Evolutionary conservation across 495 filamentous ascomycete genomes (phyloP), one percentile per base, ranked within the genome.

Genomic region (Penicillium silybi): DNA sequence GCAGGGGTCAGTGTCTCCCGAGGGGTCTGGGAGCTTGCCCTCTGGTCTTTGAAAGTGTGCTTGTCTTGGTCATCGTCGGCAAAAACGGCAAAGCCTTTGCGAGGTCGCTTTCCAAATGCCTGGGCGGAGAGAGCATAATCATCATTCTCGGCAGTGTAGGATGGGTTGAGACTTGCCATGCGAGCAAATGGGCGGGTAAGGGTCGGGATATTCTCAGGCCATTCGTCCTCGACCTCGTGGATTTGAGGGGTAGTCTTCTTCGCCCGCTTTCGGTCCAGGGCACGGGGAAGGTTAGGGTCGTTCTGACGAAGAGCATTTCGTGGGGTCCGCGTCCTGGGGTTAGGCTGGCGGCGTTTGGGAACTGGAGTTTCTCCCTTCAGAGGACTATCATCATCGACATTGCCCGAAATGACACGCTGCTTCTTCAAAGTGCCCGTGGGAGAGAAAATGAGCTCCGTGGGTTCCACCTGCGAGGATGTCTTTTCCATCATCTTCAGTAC

Each of bases 361-460:
- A 73, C 66, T n/a, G 77, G 74, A 10, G 70, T 75, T 47, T 77
- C 68, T 22, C 75, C 77, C 49, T 72, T 74, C 27, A 78, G 32
- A 10, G 75, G 76, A 53, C 70, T 79, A 55, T 74, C 68, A n/a
- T 75, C 71, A 41, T 80, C 76, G 23, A 78, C 71, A 54, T 78
- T 72, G 6, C 81, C 78, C 6, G 80, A 76, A 39, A 87, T 87
- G 27, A 69, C 58, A 48, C 81, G 73, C 52, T 80, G 61, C 65
- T 70, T 84, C 65, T 79, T 80, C 56, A 74, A 75, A 34, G 50
- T 73, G 23, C 72, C 88, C 39, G 59, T 75, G 48, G 64, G 78
- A 38, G 68, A 80, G 69, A 85, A 91, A 17, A 95, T 80, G 40
- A 81, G 66, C 63, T 96, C 91, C 0, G 68, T 79, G 7, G 89